Conservation (phyloP, 495 filamentous ascomycete genomes). For the Penicillium angulare region DNA sequence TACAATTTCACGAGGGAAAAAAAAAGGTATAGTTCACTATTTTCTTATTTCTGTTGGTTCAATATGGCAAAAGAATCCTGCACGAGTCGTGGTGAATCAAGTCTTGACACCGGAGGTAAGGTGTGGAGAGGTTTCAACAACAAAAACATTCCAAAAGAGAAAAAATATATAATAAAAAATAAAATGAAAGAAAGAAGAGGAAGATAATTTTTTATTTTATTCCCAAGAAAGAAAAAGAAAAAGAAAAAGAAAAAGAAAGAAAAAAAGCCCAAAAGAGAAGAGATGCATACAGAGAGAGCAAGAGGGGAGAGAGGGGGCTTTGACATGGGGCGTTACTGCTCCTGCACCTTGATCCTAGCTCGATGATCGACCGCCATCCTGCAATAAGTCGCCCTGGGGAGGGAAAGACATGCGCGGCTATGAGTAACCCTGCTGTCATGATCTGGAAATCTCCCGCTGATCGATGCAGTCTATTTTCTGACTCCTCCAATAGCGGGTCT, state of each 20-base stretch:
- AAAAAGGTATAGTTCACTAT: slow-evolving; percentile 33
- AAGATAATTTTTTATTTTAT: too few species aligned
- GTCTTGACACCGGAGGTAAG: slow-evolving; percentile 13
- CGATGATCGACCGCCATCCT: slow-evolving; percentile 47
- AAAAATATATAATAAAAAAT: background rate
- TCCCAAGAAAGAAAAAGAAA: background rate
- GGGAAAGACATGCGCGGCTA: slow-evolving; percentile 42
- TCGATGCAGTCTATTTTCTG: slow-evolving; percentile 44
- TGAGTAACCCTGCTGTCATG: slow-evolving; percentile 46
- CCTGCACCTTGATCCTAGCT: slow-evolving; percentile 35
- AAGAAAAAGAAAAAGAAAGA: background rate
- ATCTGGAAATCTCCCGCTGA: slow-evolving; percentile 43
- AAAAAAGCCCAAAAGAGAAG: background rate
- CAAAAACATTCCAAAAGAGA: background rate
- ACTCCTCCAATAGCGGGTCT: slow-evolving; percentile 45
- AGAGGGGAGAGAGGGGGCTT: slow-evolving; percentile 14
- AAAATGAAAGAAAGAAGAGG: background rate
- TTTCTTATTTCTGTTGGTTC: slow-evolving; percentile 11
- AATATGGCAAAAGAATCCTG: too few species aligned
- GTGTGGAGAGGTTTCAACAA: background rate
- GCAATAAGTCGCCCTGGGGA: slow-evolving; percentile 41
- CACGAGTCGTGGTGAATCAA: slow-evolving; percentile 25
- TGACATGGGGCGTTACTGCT: slow-evolving; percentile 13
- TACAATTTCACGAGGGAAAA: slow-evolving; percentile 2
- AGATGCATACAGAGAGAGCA: background rate